Evolutionary conservation across 768 basidiomycete genomes (phyloP).

Genomic region (Lentinula detonsa): DNA sequence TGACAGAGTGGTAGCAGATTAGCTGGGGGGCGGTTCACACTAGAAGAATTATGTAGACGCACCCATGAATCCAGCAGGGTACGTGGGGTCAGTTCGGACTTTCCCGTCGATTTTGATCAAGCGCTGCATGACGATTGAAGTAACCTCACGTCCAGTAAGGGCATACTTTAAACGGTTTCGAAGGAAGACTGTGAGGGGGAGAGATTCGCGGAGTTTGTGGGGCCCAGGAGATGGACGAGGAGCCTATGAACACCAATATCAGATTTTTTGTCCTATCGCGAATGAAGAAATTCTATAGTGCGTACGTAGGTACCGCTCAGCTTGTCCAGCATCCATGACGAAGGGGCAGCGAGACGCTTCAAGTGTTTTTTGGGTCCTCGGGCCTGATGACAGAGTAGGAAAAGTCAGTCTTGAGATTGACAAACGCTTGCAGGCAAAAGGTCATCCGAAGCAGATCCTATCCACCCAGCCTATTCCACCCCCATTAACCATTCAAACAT

Average conservation of each 20-base stretch:
- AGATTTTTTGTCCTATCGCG: background rate
- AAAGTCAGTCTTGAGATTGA: conserved; percentile 18
- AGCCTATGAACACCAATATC: conserved; percentile 45
- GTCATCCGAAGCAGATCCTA: conserved; percentile 29
- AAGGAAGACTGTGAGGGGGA: conserved; percentile 95
- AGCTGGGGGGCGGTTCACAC: background rate
- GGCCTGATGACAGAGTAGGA: conserved; percentile 46
- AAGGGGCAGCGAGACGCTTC: conserved; percentile 95
- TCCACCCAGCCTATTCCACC: conserved; percentile 37
- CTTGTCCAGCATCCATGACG: conserved; percentile 99
- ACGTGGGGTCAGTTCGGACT: conserved; percentile 96
- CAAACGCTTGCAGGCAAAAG: conserved; percentile 12
- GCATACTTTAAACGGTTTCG: conserved; percentile 99
- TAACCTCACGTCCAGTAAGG: conserved; percentile 93
- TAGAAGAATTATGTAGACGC: conserved; percentile 20
- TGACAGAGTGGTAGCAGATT: conserved; percentile 20
- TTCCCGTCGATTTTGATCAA: conserved; percentile 98
- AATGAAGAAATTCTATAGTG: conserved; percentile 9
- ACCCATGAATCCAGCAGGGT: conserved; percentile 98
- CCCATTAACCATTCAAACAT: background rate
- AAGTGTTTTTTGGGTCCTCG: conserved; percentile 99
- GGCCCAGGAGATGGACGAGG: conserved; percentile 97
- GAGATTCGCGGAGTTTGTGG: conserved; percentile 97
- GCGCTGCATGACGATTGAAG: conserved; percentile 91
- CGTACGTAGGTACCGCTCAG: conserved; percentile 90